Evolutionary conservation across 1,139 yeast species (phyloP).

Genomic region (Diutina scorzettiae): DNA sequence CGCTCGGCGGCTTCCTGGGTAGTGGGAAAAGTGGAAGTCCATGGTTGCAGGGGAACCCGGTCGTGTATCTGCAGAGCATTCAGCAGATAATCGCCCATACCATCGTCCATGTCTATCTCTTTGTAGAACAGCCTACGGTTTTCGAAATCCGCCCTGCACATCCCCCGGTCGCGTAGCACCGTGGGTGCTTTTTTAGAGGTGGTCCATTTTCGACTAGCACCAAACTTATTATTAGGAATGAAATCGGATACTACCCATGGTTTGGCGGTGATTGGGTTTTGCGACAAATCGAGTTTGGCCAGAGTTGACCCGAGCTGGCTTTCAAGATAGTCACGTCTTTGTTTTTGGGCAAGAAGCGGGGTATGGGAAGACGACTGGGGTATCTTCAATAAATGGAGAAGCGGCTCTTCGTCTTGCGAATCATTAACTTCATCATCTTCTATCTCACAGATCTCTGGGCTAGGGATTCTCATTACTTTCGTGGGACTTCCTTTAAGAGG

Average conservation of each 20-base stretch:
- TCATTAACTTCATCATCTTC: neutral
- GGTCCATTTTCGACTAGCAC: neutral
- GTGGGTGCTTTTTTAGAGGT: neutral
- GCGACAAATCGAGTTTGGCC: neutral
- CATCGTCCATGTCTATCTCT: neutral
- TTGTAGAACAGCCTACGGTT: neutral
- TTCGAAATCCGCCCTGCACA: neutral
- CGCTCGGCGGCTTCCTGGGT: neutral
- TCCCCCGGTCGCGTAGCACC: slow-evolving; percentile 1
- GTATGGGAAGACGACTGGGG: neutral
- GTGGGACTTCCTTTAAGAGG: no score
- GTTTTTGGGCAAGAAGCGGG: neutral
- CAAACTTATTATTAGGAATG: neutral
- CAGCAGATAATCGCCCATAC: neutral
- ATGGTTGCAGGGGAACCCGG: slow-evolving; percentile 2
- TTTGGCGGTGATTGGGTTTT: neutral
- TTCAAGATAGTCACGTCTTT: neutral
- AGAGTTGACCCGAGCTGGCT: neutral
- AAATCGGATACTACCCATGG: neutral
- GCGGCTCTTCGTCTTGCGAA: slow-evolving; percentile 4
- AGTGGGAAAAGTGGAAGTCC: neutral
- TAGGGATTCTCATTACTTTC: no score
- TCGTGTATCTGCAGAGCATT: neutral
- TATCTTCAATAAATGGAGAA: neutral
- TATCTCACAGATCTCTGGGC: neutral